Base-by-base conservation (phyloP, 192 early-diverging fungal genomes). In the Coemansia sp. region DNA sequence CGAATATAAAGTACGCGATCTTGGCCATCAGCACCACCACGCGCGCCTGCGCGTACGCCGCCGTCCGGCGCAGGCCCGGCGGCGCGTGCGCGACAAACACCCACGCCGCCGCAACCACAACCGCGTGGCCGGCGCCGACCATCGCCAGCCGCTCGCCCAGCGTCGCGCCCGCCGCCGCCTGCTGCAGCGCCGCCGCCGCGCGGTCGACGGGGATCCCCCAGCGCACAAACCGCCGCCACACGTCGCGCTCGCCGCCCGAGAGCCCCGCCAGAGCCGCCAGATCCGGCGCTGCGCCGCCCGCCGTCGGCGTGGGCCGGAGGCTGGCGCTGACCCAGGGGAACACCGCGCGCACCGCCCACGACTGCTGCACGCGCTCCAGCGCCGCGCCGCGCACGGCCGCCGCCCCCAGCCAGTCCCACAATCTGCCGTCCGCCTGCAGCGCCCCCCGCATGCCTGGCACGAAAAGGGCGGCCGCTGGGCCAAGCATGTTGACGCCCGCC, bases 1-100 rank as follows among this genome's bases (percentile, higher is more conserved):
- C 87, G 3, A 84, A 73, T 26, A 98, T 85, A 72, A 99, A 96
- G 62, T 94, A 89, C 1, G 88, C 73, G 13, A 99, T 83, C 79
- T 90, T 85, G 65, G 71, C 63, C 80, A 83, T 84, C 10, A 68
- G 53, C 38, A 81, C 42, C 3, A 70, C 35, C 59, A 66, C 64
- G 5, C 69, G 69, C 26, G 86, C 82, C 65, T 60, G 41, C 31
- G 38, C 48, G 33, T 75, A 84, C 34, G 68, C 23, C 12, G 62
- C 25, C n/a, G 65, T 62, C 18, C 64, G 52, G 3, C 73, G 66
- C 31, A 69, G 50, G 2, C 36, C 38, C 3, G 47, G 70, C 21
- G 85, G 69, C 31, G 65, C 67, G 25, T 61, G 70, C 6, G 57
- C 48, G 79, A 77, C 61, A 75, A 87, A 48, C 72, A 75, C 37